Base-by-base conservation (phyloP, 441 rosid species). In the Dalechampia spathulata region DNA sequence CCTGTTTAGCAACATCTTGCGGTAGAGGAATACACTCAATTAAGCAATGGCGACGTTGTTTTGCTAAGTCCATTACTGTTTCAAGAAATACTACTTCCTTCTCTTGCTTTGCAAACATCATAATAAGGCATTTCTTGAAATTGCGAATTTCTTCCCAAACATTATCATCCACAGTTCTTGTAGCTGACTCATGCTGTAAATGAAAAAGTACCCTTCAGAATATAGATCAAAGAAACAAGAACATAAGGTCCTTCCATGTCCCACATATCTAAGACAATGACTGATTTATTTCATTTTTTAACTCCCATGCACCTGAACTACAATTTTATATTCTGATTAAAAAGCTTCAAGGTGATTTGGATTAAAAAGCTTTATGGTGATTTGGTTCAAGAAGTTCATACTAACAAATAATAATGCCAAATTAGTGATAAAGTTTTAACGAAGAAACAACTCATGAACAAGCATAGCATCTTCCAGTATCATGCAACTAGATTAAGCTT, bases 61-160 rank as follows among this genome's bases (percentile, higher is more conserved):
- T 83, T 28, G 88, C 76, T 72, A 90, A 75, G 4, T 83, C 87
- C 75, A 87, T 79, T 50, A 90, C 98, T 0, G 96, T 87, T 72
- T 90, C 96, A 23, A 90, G 83, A 72, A 90, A 90, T 49, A 90
- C 80, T 14, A 81, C 52, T 7, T 85, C 92, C 73, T 83, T 91
- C 26, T 85, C 96, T 67, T 87, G 86, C 79, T 85, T 82, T 5
- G 84, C 86, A 67, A 79, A 91, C 95, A 91, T 79, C 90, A 79
- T 82, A 53, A 90, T 83, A 39, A 90, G 89, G 75, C 98, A 87
- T 74, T 90, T 90, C 72, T 90, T 91, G 76, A 87, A 91, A 54
- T 91, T 87, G 14, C 96, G 84, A 32, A 91, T 83, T 78, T 91
- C 96, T 15, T 81, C 90, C 98, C 96, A 83, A 46, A 80, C 86